phyloP scores from a whole-genome alignment of 2,329 filamentous ascomycete species.

The Clarireedia paspali region DNA sequence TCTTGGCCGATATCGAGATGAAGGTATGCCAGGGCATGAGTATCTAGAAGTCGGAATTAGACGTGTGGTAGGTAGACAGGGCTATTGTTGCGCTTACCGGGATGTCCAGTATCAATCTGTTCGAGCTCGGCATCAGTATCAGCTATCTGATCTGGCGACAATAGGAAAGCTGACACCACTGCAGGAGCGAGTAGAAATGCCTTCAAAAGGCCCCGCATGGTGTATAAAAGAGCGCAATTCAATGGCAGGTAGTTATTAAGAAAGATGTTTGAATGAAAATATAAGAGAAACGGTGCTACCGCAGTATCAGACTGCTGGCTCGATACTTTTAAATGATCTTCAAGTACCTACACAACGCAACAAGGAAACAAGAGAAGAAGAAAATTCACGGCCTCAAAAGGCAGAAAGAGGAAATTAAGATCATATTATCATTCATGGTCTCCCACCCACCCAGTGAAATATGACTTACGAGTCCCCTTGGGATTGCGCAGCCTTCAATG shows the following conservation, averaged over 20 bases:
- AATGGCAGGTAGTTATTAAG: background rate
- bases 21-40: conserved; percentile 15
- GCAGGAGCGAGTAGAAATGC: conserved; percentile 26
- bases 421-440: background rate
- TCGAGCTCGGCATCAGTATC: background rate
- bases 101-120: background rate
- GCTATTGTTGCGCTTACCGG: background rate
- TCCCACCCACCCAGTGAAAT: background rate
- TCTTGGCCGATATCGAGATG: conserved; percentile 14
- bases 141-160: conserved; percentile 10
- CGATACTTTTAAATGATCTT: too few species aligned
- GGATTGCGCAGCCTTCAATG: background rate
- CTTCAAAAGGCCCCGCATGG: conserved; percentile 28
- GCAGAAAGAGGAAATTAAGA: too few species aligned
- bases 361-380: too few species aligned
- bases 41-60: conserved; percentile 8
- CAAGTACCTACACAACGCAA: too few species aligned
- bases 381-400: too few species aligned
- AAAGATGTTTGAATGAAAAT: background rate
- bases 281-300: background rate
- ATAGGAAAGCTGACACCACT: conserved; percentile 20
- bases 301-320: too few species aligned
- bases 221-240: background rate
- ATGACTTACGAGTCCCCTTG: conserved; percentile 1
- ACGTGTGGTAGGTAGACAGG: too few species aligned